phyloP scores from a whole-genome alignment of 169 alveolate genomes.

The Plasmodium ovale region DNA sequence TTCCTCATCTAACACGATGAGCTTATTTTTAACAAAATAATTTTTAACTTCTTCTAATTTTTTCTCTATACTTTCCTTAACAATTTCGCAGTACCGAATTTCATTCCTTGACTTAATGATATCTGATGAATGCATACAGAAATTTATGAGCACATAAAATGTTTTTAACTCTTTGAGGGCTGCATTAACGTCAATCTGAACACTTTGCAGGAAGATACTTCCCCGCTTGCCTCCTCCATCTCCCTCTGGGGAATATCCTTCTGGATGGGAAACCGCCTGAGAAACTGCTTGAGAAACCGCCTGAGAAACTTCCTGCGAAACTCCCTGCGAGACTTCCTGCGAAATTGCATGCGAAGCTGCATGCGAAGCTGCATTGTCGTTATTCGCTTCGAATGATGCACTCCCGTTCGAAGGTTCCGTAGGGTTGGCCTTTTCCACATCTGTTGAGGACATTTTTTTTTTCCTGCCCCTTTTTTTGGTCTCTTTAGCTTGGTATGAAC shows the following conservation, averaged over 20 bases:
- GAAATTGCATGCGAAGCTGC: not conserved
- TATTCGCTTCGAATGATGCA: no score
- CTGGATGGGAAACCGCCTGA: not conserved
- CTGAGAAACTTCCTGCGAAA: not conserved
- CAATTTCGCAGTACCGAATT: conserved; percentile 31
- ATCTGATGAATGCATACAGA: conserved; percentile 67
- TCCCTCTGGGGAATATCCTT: not conserved
- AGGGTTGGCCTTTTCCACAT: not conserved
- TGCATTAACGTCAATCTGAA: conserved; percentile 24
- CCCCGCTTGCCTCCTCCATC: not conserved
- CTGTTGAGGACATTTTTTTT: not conserved
- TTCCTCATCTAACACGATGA: not conserved
- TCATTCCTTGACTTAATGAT: conserved; percentile 53
- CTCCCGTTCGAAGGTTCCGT: no score
- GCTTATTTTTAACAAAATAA: conserved; percentile 32
- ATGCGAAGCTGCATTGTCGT: not conserved
- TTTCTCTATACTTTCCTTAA: conserved; percentile 42
- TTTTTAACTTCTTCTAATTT: conserved; percentile 39
- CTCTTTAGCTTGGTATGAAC: conserved; percentile 13
- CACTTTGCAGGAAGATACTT: conserved; percentile 38
- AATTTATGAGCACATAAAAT: conserved; percentile 41
- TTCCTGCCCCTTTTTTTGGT: conserved; percentile 64
- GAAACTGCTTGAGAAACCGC: not conserved
- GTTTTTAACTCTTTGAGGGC: conserved; percentile 44
- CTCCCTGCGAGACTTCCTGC: not conserved